Base-by-base conservation (phyloP, 768 basidiomycete species). In the Pisolithus microcarpus region DNA sequence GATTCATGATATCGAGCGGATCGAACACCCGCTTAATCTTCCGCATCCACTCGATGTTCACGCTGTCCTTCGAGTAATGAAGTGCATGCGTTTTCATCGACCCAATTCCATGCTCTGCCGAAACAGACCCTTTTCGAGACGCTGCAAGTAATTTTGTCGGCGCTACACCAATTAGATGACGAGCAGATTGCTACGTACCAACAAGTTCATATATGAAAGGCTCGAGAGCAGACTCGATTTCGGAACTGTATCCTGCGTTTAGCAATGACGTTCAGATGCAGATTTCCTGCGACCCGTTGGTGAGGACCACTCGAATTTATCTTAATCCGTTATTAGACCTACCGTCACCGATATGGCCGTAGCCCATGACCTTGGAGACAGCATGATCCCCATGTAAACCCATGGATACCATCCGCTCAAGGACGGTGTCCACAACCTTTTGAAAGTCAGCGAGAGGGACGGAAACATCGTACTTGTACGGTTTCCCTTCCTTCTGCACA, bases 301-400 rank as follows among this genome's bases (percentile, higher is more conserved):
- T 56, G 8, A 61, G 56, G 38, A 19, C 43, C 42, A 21, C 26
- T 28, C 5, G 37, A 34, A 19, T n/a, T 16, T 16, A 30, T 26
- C 21, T 11, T 11, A 16, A 23, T 24, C 19, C 19, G 5, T n/a
- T 13, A 13, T 23, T 46, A 49, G 23, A 70, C 84, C 61, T 61
- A 85, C 94, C 93, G 69, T 99, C 96, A 21, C 96, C 96, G 48
- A 98, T 84, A 66, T 99, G 96, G 11, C 96, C 96, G 59, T 91
- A 99, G 10, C 96, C 96, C 52, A 95, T 70, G 13, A 94, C 89
- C 61, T 84, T 79, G 65, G 85, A 86, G 38, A 98, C 87, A 24
- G 81, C 84, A 42, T 81, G 74, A 16, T 86, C 82, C 13, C 76
- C 78, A 38, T 91, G 72, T 9, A 90, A 75, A 4, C 84, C 87